Evolutionary conservation across 495 filamentous ascomycete species (phyloP).

Genomic region (Achaetomiella virescens): DNA sequence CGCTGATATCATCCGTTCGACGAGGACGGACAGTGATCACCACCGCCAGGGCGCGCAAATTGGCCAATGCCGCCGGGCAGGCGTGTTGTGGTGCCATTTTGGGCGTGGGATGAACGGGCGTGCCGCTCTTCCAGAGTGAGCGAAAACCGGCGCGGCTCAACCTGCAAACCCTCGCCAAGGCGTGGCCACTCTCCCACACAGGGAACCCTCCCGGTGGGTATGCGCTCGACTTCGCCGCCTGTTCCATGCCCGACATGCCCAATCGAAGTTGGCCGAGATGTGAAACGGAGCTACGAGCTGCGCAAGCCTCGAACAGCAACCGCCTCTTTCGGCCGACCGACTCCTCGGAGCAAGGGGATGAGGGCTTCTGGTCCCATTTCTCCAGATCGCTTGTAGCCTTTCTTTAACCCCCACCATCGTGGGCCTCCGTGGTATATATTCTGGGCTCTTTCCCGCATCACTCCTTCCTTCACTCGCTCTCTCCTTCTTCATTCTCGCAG

Average conservation of each 20-base stretch:
- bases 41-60: neutral
- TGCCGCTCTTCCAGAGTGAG: slow-evolving; percentile 12
- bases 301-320: neutral
- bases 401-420: slow-evolving; percentile 5
- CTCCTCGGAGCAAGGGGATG: slow-evolving; percentile 4
- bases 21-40: neutral
- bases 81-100: neutral
- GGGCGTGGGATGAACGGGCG: slow-evolving; percentile 12
- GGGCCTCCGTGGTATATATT: slow-evolving; percentile 13
- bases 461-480: neutral
- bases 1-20: neutral
- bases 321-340: slow-evolving; percentile 9
- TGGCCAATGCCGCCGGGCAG: neutral
- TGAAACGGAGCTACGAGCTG: slow-evolving; percentile 13
- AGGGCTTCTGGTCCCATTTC: neutral
- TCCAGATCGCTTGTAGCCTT: neutral
- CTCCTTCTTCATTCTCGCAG: slow-evolving; percentile 9
- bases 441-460: slow-evolving; percentile 6
- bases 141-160: slow-evolving; percentile 19
- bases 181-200: slow-evolving; percentile 18
- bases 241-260: neutral
- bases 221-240: slow-evolving; percentile 11
- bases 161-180: slow-evolving; percentile 17
- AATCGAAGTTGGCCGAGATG: neutral
- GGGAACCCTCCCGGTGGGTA: slow-evolving; percentile 6